These are phyloP conservation scores for Penicillium ochrochloron DNA, from an alignment of 495 filamentous ascomycete genomes.

Conservation along the genomic window DNA sequence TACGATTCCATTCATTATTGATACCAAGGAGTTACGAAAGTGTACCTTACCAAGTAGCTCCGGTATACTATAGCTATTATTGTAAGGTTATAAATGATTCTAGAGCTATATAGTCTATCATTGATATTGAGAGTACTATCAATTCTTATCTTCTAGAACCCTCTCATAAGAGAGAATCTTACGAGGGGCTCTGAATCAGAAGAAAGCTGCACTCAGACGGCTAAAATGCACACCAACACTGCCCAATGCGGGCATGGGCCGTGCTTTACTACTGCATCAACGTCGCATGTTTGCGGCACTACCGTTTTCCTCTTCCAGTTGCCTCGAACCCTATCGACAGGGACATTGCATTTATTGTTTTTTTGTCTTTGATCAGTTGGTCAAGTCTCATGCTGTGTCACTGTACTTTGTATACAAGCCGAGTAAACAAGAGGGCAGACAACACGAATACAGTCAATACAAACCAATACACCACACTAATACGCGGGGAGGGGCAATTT, in stretches of 20 bases:
- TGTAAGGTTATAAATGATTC: neutral
- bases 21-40: neutral
- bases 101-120: neutral
- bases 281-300: neutral
- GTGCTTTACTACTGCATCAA: neutral
- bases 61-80: neutral
- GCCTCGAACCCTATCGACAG: neutral
- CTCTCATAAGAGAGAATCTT: neutral
- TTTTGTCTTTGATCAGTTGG: neutral
- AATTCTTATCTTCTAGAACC: neutral
- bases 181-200: no score
- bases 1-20: no score
- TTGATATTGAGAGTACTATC: neutral
- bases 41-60: neutral
- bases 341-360: neutral
- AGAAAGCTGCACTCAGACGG: neutral
- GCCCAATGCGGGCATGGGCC: conserved; percentile 4
- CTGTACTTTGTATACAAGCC: neutral
- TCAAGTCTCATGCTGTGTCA: neutral
- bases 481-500: conserved; percentile 5
- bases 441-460: neutral
- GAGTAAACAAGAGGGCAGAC: neutral
- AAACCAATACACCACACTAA: neutral
- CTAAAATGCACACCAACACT: neutral
- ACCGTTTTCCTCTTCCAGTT: neutral